Evolutionary conservation across 768 basidiomycete species (phyloP).

Genomic region (Candolleomyces eurysporus): DNA sequence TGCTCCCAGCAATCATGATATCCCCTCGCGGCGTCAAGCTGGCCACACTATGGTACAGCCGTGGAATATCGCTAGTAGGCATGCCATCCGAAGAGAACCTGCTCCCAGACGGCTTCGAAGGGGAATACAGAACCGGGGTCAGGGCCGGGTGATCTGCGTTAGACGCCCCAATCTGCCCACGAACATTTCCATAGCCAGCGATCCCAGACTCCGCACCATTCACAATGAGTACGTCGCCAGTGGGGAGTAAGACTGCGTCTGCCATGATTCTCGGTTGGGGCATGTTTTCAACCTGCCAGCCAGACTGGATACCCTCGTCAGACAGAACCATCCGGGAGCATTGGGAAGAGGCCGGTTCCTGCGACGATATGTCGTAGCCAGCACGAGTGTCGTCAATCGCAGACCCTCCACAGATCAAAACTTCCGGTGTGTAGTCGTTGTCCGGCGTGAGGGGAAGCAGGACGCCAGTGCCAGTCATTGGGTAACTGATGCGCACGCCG

Average conservation of each 20-base stretch:
- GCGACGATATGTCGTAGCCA: conserved; percentile 64
- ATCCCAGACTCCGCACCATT: conserved; percentile 76
- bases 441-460: conserved; percentile 67
- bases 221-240: conserved; percentile 68
- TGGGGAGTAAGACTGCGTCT: conserved; percentile 79
- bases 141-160: conserved; percentile 76
- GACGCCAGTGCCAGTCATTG: conserved; percentile 75
- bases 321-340: conserved; percentile 71
- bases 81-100: conserved; percentile 62
- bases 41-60: conserved; percentile 84
- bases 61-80: conserved; percentile 63
- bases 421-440: conserved; percentile 62
- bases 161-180: conserved; percentile 64
- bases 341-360: conserved; percentile 69
- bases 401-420: conserved; percentile 80
- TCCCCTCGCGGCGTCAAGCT: conserved; percentile 70
- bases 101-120: conserved; percentile 46
- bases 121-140: conserved; percentile 70
- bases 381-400: conserved; percentile 57
- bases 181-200: conserved; percentile 76
- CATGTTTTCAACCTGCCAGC: conserved; percentile 78
- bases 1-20: conserved; percentile 80
- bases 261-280: conserved; percentile 74
- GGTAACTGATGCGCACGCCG: conserved; percentile 78
- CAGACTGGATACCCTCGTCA: conserved; percentile 57